phyloP scores from a whole-genome alignment of 257 asterid genomes.

The Fraxinus americana region DNA sequence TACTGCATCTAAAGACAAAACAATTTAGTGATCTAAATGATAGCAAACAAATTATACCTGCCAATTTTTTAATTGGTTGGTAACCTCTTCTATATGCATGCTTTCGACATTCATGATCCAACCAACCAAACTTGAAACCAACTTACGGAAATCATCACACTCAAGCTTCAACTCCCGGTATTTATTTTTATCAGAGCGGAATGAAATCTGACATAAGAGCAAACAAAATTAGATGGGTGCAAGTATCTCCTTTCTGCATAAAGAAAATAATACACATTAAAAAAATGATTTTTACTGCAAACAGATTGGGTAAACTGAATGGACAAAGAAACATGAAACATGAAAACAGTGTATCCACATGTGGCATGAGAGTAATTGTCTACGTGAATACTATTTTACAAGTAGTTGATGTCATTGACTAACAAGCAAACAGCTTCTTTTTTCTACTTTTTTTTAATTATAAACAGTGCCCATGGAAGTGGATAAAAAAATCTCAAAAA shows the following conservation, averaged over 20 bases:
- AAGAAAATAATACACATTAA: background rate
- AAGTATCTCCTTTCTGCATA: background rate
- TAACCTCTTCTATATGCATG: slow-evolving; percentile 36
- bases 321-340: background rate
- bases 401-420: background rate
- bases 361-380: background rate
- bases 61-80: slow-evolving; percentile 62
- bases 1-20: background rate
- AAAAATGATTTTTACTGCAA: background rate
- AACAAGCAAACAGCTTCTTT: background rate
- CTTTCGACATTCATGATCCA: slow-evolving; percentile 45
- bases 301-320: background rate
- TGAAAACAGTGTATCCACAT: background rate
- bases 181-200: slow-evolving; percentile 72
- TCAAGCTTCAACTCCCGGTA: slow-evolving; percentile 56
- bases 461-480: background rate
- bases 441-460: background rate
- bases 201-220: slow-evolving; percentile 54
- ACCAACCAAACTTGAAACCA: slow-evolving; percentile 40
- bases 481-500: background rate
- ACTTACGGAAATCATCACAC: slow-evolving; percentile 55
- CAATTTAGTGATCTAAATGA: background rate
- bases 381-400: background rate
- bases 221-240: slow-evolving; percentile 14
- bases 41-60: slow-evolving; percentile 52